A percentile compares a stretch with the other conserved stretches of the same genome.
Conservation (phyloP, 768 basidiomycete genomes). For the Clitopilus passeckerianus region DNA sequence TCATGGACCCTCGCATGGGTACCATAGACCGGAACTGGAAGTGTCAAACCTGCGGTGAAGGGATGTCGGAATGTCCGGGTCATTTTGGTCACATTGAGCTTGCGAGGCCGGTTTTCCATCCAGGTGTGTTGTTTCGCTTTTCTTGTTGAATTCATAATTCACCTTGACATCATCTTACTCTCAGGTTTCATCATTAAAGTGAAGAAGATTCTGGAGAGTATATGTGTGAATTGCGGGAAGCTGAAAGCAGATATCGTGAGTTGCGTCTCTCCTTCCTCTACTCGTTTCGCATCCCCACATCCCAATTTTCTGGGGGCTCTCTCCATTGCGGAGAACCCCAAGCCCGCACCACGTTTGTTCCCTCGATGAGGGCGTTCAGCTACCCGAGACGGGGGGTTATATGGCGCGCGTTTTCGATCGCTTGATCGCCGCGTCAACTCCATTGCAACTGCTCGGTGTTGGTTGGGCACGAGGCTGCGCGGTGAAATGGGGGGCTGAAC, state of each 20-base stretch:
- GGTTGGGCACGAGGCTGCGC: constrained; percentile 85
- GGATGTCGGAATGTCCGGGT: constrained; percentile 99
- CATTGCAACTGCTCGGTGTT: constrained; percentile 62
- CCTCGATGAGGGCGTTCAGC: constrained; percentile 80
- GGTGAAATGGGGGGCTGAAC: constrained; percentile 99
- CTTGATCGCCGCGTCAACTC: constrained; percentile 84
- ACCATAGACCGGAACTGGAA: constrained; percentile 98
- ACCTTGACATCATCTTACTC: neutral
- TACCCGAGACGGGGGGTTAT: constrained; percentile 59
- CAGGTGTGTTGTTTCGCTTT: constrained; percentile 51
- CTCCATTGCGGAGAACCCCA: constrained; percentile 94
- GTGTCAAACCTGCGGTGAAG: constrained; percentile 99
- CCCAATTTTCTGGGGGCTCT: constrained; percentile 99
- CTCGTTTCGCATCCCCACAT: constrained; percentile 94
- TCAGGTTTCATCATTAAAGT: constrained; percentile 96
- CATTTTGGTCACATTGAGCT: constrained; percentile 99
- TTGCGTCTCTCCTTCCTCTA: constrained; percentile 70
- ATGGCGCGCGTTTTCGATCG: constrained; percentile 85
- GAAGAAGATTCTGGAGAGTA: constrained; percentile 98
- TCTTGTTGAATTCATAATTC: neutral
- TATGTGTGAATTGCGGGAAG: constrained; percentile 98
- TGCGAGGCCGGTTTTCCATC: constrained; percentile 95
- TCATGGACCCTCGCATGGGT: constrained; percentile 98
- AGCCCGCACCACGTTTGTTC: constrained; percentile 78
- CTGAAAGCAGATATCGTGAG: constrained; percentile 97